These are phyloP conservation scores for Metschnikowia lochheadii DNA, from an alignment of 805 yeast genomes.

Conservation along the genomic window DNA sequence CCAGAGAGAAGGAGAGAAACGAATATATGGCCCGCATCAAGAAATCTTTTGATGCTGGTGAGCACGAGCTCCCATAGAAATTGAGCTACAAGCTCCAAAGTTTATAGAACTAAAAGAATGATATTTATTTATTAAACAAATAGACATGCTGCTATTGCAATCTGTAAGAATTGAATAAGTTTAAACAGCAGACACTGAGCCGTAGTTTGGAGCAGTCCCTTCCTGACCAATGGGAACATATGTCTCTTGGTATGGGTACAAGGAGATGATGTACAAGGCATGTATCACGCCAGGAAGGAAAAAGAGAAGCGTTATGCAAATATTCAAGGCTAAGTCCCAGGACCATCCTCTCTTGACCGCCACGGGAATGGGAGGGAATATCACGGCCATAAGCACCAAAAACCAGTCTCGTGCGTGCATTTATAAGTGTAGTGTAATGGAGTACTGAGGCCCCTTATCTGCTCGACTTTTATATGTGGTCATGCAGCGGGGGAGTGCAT, in stretches of 20 bases:
- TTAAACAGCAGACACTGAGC: conserved; percentile 5
- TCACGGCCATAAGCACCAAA: conserved; percentile 61
- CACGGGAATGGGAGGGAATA: conserved; percentile 79
- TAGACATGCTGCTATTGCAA: not conserved
- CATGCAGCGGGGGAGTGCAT: not conserved
- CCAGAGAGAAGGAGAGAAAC: conserved; percentile 24
- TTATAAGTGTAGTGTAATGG: not conserved
- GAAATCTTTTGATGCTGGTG: conserved; percentile 3
- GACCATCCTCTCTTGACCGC: conserved; percentile 65
- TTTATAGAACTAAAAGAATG: not conserved
- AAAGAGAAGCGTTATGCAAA: conserved; percentile 67
- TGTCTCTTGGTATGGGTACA: conserved; percentile 50
- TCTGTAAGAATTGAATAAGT: not conserved
- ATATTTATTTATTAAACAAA: not conserved
- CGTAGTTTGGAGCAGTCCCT: conserved; percentile 4
- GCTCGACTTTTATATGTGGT: not conserved
- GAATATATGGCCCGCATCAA: conserved; percentile 7
- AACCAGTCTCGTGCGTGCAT: conserved; percentile 55
- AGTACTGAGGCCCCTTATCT: not conserved
- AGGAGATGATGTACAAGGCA: conserved; percentile 71
- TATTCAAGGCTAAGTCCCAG: conserved; percentile 64
- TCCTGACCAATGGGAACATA: conserved; percentile 17
- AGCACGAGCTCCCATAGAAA: conserved; percentile 1
- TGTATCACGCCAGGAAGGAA: conserved; percentile 76
- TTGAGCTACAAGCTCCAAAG: not conserved